Evolutionary conservation across 805 yeast species (phyloP).

Genomic region (Candida chauliodis): DNA sequence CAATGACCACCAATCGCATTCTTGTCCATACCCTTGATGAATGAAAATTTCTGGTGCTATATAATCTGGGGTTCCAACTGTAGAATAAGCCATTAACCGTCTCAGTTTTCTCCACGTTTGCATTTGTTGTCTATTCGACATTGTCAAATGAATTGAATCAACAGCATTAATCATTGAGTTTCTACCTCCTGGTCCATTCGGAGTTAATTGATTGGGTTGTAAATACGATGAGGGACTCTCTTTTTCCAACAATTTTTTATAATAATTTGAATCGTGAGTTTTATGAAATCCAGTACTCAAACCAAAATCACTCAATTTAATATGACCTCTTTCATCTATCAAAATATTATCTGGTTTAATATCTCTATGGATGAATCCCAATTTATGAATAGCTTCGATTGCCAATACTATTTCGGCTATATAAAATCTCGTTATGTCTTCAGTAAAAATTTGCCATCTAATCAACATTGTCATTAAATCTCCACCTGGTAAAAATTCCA

Average conservation of each 20-base stretch:
- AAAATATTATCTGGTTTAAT: slow-evolving; percentile 95
- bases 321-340: slow-evolving; percentile 74
- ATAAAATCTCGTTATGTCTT: slow-evolving; percentile 87
- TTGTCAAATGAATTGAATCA: slow-evolving; percentile 91
- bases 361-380: slow-evolving; percentile 95
- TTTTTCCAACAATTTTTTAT: slow-evolving; percentile 70
- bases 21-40: slow-evolving; percentile 93
- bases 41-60: slow-evolving; percentile 93
- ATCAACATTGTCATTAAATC: slow-evolving; percentile 93
- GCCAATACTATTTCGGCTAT: slow-evolving; percentile 97
- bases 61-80: slow-evolving; percentile 95
- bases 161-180: slow-evolving; percentile 77
- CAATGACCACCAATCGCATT: slow-evolving; percentile 97
- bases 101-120: slow-evolving; percentile 95
- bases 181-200: slow-evolving; percentile 37
- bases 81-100: slow-evolving; percentile 90
- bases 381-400: slow-evolving; percentile 87
- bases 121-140: slow-evolving; percentile 91
- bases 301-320: slow-evolving; percentile 72
- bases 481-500: slow-evolving; percentile 82
- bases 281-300: slow-evolving; percentile 88
- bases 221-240: slow-evolving; percentile 42
- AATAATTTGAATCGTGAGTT: slow-evolving; percentile 87
- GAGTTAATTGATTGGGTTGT: slow-evolving; percentile 19
- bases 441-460: slow-evolving; percentile 90